Conservation (phyloP, 2,329 filamentous ascomycete genomes). For the Diaporthe helianthi region DNA sequence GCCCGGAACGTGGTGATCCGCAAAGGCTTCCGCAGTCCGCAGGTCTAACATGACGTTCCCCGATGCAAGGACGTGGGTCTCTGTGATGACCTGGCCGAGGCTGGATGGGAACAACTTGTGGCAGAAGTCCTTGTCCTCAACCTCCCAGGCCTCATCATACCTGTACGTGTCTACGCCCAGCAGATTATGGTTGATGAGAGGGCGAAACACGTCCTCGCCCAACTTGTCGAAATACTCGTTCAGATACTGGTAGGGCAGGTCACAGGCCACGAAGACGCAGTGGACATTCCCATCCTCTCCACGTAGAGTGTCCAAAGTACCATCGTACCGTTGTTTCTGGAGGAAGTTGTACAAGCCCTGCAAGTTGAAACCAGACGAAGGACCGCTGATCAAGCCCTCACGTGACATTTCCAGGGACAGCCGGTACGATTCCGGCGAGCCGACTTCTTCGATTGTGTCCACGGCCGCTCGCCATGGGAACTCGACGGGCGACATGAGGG, state of each 20-base stretch:
- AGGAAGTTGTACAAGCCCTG: slow-evolving; percentile 6
- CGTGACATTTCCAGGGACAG: neutral
- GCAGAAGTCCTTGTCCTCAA: neutral
- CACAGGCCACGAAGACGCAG: slow-evolving; percentile 3
- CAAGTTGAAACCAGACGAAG: neutral
- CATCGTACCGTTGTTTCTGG: neutral
- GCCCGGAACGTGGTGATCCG: neutral
- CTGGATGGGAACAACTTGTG: neutral
- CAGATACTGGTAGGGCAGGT: neutral
- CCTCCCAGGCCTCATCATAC: neutral
- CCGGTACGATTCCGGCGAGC: neutral
- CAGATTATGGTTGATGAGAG: neutral
- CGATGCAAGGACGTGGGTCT: no score
- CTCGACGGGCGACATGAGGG: neutral
- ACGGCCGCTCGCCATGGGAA: slow-evolving; percentile 5
- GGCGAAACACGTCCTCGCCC: neutral
- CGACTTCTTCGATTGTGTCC: neutral
- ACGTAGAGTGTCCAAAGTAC: neutral
- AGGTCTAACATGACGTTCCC: neutral
- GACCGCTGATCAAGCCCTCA: neutral
- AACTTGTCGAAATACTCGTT: slow-evolving; percentile 3
- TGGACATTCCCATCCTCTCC: neutral
- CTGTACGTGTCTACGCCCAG: neutral
- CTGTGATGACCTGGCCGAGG: neutral
- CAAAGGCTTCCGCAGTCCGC: neutral